Evolutionary conservation across 345 rosid genomes (phyloP).

Genomic region (Hypericum androsaemum): DNA sequence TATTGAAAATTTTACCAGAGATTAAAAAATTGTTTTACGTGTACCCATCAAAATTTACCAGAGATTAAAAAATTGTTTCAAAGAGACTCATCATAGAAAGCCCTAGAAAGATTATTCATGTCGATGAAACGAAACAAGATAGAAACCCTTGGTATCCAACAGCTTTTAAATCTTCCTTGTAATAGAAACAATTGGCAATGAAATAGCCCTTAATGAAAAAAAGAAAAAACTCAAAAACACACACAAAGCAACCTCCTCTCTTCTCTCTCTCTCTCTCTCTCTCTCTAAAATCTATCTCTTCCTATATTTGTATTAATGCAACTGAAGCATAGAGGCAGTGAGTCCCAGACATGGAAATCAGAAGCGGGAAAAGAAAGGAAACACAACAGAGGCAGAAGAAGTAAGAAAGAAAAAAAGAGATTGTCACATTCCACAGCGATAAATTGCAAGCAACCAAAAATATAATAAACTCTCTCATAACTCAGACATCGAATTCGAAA

Average conservation of each 20-base stretch:
- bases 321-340: slow-evolving; percentile 26
- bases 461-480: slow-evolving; percentile 1
- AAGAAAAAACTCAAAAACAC: slow-evolving; percentile 14
- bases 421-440: slow-evolving; percentile 2
- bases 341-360: not conserved
- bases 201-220: not conserved
- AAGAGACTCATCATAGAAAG: slow-evolving; percentile 32
- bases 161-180: slow-evolving; percentile 11
- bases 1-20: too few relatives aligned
- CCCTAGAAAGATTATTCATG: slow-evolving; percentile 25
- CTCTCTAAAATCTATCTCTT: not conserved
- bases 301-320: slow-evolving; percentile 19
- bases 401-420: not conserved
- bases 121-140: not conserved
- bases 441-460: slow-evolving; percentile 27
- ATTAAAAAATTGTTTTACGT: not conserved
- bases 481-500: too few relatives aligned
- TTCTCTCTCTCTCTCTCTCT: slow-evolving; percentile 1
- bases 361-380: slow-evolving; percentile 19
- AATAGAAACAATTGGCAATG: too few relatives aligned
- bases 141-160: slow-evolving; percentile 8
- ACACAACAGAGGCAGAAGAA: not conserved
- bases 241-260: not conserved
- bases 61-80: slow-evolving; percentile 11
- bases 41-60: not conserved